These are phyloP conservation scores for Backusella macrospora DNA, from an alignment of 192 early-diverging fungal genomes.

Conservation along the genomic window DNA sequence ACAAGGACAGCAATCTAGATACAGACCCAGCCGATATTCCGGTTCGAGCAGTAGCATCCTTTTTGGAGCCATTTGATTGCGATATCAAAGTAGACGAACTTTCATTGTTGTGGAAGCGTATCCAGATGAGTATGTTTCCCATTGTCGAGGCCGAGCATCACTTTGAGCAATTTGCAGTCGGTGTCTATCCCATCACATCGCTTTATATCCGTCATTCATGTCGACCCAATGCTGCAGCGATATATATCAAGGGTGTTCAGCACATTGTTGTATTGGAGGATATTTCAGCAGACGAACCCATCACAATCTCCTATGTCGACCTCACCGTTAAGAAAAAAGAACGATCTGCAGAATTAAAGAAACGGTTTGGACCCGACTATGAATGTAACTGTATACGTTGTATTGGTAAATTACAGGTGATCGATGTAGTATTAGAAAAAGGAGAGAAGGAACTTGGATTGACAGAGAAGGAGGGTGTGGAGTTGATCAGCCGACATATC, in stretches of 20 bases:
- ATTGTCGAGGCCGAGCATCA: slow-evolving; percentile 29
- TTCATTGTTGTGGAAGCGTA: neutral
- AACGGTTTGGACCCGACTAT: slow-evolving; percentile 28
- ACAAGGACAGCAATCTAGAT: neutral
- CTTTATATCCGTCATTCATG: slow-evolving; percentile 70
- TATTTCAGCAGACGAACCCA: slow-evolving; percentile 54
- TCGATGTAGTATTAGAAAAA: neutral
- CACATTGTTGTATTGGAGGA: slow-evolving; percentile 53
- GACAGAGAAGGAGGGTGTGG: neutral
- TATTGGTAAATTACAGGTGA: neutral
- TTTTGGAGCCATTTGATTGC: slow-evolving; percentile 14
- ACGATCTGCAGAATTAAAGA: slow-evolving; percentile 10
- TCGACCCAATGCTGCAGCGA: slow-evolving; percentile 60
- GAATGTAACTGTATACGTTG: slow-evolving; percentile 25
- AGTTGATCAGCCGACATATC: neutral
- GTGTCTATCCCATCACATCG: slow-evolving; percentile 57
- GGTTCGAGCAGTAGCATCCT: neutral
- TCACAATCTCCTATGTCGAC: slow-evolving; percentile 65
- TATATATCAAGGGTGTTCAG: slow-evolving; percentile 54
- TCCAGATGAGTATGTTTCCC: slow-evolving; percentile 6
- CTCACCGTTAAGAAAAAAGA: slow-evolving; percentile 35
- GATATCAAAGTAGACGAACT: slow-evolving; percentile 18
- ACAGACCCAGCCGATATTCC: neutral
- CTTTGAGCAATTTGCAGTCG: neutral
- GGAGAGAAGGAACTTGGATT: slow-evolving; percentile 1